phyloP scores from a whole-genome alignment of 768 basidiomycete species.

The Tulasnella sp. region DNA sequence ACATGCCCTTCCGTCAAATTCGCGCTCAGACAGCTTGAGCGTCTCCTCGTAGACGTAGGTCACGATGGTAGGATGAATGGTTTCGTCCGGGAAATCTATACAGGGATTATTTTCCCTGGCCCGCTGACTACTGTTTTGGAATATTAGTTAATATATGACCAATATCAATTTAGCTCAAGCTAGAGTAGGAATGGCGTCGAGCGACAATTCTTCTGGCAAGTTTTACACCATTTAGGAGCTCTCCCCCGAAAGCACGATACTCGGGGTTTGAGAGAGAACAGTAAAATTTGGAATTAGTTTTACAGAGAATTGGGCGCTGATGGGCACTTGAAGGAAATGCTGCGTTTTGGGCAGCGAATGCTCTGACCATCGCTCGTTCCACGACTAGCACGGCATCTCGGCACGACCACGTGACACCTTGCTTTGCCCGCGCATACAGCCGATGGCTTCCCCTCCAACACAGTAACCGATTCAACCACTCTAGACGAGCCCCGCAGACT shows the following conservation, averaged over 20 bases:
- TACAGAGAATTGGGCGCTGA: not conserved
- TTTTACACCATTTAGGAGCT: not conserved
- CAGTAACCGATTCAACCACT: not conserved
- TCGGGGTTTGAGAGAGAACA: not conserved
- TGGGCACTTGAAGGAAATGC: no score
- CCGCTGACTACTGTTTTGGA: no score
- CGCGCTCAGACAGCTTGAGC: not conserved
- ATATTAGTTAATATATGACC: no score
- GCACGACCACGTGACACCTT: not conserved
- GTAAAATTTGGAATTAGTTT: not conserved
- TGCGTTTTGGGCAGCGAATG: no score
- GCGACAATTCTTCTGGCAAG: not conserved
- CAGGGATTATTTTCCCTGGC: no score
- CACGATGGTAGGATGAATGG: no score
- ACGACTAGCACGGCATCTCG: not conserved
- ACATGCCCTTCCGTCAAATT: not conserved
- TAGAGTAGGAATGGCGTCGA: no score
- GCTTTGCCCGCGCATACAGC: no score
- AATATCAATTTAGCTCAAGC: no score
- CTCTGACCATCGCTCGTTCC: not conserved
- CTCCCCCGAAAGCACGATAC: not conserved
- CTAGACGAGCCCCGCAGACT: no score
- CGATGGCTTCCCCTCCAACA: not conserved
- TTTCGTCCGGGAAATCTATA: no score
- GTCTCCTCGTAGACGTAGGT: not conserved